Base-by-base conservation (phyloP, 352 stramenopile genomes). In the Pythium volutum region DNA sequence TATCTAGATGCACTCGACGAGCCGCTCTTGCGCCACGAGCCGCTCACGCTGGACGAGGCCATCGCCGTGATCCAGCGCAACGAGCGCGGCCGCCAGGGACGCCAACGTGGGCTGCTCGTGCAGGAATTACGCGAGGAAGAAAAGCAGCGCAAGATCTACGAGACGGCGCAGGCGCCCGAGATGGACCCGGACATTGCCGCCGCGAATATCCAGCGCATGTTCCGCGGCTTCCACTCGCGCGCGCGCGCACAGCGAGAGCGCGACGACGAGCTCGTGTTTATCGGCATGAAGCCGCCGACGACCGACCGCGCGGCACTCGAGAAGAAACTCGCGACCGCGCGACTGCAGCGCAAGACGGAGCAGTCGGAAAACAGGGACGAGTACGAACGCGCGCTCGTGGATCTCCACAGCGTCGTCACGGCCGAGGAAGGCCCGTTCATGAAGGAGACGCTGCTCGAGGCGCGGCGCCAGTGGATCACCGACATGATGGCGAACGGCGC, bases 121-220 rank as follows among this genome's bases (percentile, higher is more conserved):
- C 83, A 89, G 25, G 83, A 95, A 42, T 64, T 97, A 18, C 64
- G 84, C 4, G 84, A 97, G 23, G 84, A 97, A 46, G 88, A 97
- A 53, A 86, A 89, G 27, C 81, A 89, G 59, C 70, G 83, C 25
- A 81, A 84, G 45, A 71, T 91, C 11, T 93, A 93, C 62, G 88
- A 94, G 59, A 65, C 76, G 5, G 76, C 81, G 5, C 76, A 84
- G 54, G 75, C 76, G 11, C 73, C 71, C 1, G 79, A 92, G 27
- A 94, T 97, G 79, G 92, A 98, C 62, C 74, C 75, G 26, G 91
- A 98, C 55, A 89, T 97, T n/a, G 94, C 93, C 0, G 92, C 92
- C 1, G 75, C 82, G 33, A 96, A 97, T 58, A 87, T 95, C 48
- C 91, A 98, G 72, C 76, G 90, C 16, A 87, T 97, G 60, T 93